Evolutionary conservation across 139 green algal species (phyloP).

Genomic region (Chlorella sp.): DNA sequence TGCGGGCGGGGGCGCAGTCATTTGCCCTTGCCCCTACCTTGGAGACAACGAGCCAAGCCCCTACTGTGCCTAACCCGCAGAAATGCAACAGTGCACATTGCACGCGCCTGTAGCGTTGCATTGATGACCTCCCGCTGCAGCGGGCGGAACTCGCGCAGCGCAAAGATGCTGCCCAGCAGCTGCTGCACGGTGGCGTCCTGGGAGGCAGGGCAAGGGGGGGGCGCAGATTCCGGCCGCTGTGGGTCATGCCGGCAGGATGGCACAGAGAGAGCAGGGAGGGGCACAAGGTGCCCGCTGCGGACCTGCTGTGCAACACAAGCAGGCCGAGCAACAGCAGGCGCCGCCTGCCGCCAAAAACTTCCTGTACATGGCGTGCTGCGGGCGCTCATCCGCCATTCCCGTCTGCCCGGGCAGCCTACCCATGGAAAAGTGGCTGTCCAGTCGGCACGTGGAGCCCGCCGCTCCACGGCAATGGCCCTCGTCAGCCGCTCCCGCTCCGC

Average conservation of each 20-base stretch:
- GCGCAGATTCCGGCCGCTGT: too few relatives aligned
- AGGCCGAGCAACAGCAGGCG: too few relatives aligned
- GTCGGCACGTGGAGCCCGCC: slow-evolving; percentile 56
- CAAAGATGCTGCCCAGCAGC: slow-evolving; percentile 53
- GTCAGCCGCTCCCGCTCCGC: slow-evolving; percentile 48
- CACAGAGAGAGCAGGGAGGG: too few relatives aligned
- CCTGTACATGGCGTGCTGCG: too few relatives aligned
- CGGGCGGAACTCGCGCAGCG: slow-evolving; percentile 63
- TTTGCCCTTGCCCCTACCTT: neutral
- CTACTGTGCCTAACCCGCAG: neutral
- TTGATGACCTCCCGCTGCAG: slow-evolving; percentile 84
- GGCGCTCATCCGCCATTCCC: too few relatives aligned
- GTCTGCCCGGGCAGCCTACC: neutral
- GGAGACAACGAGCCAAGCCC: neutral
- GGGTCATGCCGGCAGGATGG: too few relatives aligned
- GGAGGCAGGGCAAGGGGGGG: too few relatives aligned
- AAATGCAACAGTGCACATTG: neutral
- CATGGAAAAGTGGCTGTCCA: slow-evolving; percentile 61
- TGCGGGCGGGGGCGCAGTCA: too few relatives aligned
- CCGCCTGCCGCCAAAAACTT: too few relatives aligned
- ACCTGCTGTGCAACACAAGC: too few relatives aligned
- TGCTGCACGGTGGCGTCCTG: slow-evolving; percentile 41
- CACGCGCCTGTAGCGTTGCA: slow-evolving; percentile 53
- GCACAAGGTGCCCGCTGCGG: too few relatives aligned
- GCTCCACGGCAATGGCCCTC: slow-evolving; percentile 36